phyloP scores from a whole-genome alignment of 2,329 filamentous ascomycete genomes.

The Zalaria obscura region DNA sequence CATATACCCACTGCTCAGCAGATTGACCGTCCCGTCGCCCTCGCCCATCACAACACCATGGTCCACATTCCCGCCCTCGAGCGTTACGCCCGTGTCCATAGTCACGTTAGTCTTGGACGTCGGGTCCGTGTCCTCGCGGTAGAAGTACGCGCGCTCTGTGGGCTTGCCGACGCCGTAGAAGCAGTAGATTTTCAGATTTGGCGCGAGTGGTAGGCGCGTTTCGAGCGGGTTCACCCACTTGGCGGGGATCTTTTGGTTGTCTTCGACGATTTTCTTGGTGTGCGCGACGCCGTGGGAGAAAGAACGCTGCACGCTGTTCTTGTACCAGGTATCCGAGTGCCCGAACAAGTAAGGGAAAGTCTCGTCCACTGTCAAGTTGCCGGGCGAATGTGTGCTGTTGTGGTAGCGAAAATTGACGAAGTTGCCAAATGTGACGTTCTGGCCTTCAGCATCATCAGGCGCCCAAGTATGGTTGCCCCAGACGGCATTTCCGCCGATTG shows the following conservation, averaged over 20 bases:
- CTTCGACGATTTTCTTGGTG: slow-evolving; percentile 64
- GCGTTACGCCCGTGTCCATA: slow-evolving; percentile 55
- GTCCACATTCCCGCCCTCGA: slow-evolving; percentile 46
- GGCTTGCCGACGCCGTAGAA: slow-evolving; percentile 94
- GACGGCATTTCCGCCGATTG: slow-evolving; percentile 83
- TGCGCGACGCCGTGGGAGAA: slow-evolving; percentile 87
- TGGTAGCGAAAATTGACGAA: slow-evolving; percentile 75
- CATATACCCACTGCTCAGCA: slow-evolving; percentile 93
- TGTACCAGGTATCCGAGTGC: slow-evolving; percentile 76
- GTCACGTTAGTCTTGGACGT: slow-evolving; percentile 48
- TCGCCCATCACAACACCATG: slow-evolving; percentile 92
- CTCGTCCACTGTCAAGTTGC: slow-evolving; percentile 69
- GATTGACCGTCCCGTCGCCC: slow-evolving; percentile 86
- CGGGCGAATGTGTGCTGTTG: slow-evolving; percentile 26
- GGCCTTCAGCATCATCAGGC: slow-evolving; percentile 68
- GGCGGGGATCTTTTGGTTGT: slow-evolving; percentile 32
- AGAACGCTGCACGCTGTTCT: slow-evolving; percentile 51
- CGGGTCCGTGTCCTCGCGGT: slow-evolving; percentile 55
- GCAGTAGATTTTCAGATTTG: slow-evolving; percentile 86
- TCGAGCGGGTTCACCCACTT: slow-evolving; percentile 97
- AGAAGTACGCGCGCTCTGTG: slow-evolving; percentile 87
- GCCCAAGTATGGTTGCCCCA: slow-evolving; percentile 85
- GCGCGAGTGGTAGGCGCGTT: slow-evolving; percentile 71
- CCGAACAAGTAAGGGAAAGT: slow-evolving; percentile 65
- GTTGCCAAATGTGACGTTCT: slow-evolving; percentile 61